Evolutionary conservation across 257 asterid genomes (phyloP).

Genomic region (Rauvolfia tetraphylla): DNA sequence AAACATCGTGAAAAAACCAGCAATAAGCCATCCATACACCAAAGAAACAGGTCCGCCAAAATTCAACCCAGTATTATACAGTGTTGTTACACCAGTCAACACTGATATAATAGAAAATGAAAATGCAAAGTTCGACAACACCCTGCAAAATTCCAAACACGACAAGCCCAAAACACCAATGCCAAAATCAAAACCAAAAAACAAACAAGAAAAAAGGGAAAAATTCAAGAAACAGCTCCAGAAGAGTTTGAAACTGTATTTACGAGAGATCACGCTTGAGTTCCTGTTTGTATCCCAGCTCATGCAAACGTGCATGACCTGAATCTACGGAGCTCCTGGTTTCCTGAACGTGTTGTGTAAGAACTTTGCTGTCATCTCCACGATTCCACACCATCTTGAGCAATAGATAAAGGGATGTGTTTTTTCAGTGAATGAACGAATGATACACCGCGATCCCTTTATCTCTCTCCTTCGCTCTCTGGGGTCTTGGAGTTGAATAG

Average conservation of each 20-base stretch:
- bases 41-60: conserved; percentile 82
- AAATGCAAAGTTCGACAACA: conserved; percentile 82
- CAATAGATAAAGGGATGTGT: neutral
- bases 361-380: conserved; percentile 24
- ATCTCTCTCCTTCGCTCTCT: neutral
- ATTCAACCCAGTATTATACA: conserved; percentile 76
- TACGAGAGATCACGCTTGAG: conserved; percentile 99
- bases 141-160: conserved; percentile 40
- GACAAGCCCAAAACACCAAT: neutral
- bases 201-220: neutral
- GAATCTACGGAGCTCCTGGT: conserved; percentile 42
- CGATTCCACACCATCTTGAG: conserved; percentile 26
- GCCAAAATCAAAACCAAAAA: conserved; percentile 3
- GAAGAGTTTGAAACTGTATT: conserved; percentile 3
- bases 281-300: conserved; percentile 96
- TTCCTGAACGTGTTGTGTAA: conserved; percentile 32
- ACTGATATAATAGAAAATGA: conserved; percentile 90
- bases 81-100: conserved; percentile 85
- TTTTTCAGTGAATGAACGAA: neutral
- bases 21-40: conserved; percentile 89
- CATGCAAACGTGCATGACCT: conserved; percentile 79
- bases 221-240: neutral
- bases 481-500: neutral
- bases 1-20: conserved; percentile 70
- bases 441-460: neutral